Evolutionary conservation across 1,284 basidiomycete species (phyloP).

Genomic region (Schizophyllum amplum): DNA sequence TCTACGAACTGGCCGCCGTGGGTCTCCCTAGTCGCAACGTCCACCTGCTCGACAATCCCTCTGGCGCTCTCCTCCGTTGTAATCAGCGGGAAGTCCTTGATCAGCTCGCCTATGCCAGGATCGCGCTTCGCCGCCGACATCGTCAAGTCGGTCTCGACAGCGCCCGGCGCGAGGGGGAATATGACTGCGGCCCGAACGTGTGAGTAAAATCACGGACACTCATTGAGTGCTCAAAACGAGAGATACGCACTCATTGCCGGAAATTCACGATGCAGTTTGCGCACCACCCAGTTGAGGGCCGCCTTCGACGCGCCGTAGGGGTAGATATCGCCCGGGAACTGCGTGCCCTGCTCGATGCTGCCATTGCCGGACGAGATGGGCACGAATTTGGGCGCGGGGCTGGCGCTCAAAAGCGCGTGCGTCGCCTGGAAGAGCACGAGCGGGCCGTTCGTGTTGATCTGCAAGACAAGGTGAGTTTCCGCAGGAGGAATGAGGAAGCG

Average conservation of each 20-base stretch:
- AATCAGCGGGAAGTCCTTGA: neutral
- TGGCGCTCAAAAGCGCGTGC: neutral
- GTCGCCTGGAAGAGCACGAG: constrained; percentile 5
- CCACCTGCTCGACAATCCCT: neutral
- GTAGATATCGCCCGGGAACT: neutral
- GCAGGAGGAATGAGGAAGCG: too few relatives aligned
- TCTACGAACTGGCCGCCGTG: neutral
- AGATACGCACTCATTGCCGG: neutral
- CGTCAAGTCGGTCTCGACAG: neutral
- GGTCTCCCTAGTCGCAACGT: neutral
- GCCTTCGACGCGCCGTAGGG: neutral
- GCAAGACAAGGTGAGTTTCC: too few relatives aligned
- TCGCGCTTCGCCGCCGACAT: neutral
- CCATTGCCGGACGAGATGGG: neutral
- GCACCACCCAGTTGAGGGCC: neutral
- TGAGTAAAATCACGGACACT: too few relatives aligned
- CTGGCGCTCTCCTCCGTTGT: neutral
- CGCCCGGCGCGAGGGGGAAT: neutral
- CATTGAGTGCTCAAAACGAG: too few relatives aligned
- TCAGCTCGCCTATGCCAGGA: neutral
- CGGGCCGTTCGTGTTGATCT: constrained; percentile 3
- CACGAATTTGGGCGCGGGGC: neutral
- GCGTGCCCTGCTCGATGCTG: neutral
- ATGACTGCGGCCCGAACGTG: neutral
- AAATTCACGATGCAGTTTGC: neutral